Conservation (phyloP, 1,284 basidiomycete species). For the Somion occarium region DNA sequence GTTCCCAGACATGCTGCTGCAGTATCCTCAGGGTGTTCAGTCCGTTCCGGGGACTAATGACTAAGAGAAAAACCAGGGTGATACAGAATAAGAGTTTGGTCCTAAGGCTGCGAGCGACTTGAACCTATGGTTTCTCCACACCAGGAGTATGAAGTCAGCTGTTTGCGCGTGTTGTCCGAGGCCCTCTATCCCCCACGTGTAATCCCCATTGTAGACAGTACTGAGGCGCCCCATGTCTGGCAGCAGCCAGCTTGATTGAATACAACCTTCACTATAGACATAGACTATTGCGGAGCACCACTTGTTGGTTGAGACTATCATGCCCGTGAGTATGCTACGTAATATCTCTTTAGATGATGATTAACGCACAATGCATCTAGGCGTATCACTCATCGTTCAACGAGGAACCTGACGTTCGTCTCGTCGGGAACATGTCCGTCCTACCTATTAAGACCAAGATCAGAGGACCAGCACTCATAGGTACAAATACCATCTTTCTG, state of each 20-base stretch:
- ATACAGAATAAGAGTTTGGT: neutral
- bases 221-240: neutral
- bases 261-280: conserved; percentile 4
- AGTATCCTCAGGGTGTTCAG: neutral
- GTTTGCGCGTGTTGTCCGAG: conserved; percentile 9
- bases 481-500: conserved; percentile 35
- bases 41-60: neutral
- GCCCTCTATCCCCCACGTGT: conserved; percentile 6
- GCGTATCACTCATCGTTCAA: conserved; percentile 97
- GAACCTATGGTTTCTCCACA: neutral
- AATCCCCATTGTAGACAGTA: neutral
- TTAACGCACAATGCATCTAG: conserved; percentile 35
- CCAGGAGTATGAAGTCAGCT: conserved; percentile 11
- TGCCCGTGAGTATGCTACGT: conserved; percentile 49
- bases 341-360: neutral
- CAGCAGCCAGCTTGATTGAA: neutral
- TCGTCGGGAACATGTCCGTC: conserved; percentile 88
- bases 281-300: neutral
- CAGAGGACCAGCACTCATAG: conserved; percentile 86
- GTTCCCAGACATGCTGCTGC: neutral
- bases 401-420: conserved; percentile 75
- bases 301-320: conserved; percentile 24
- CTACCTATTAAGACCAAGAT: conserved; percentile 90
- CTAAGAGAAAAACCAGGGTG: no score
- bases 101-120: neutral